Evolutionary conservation across 768 basidiomycete species (phyloP), one percentile per base, ranked within the genome.

Genomic region (Tricholoma furcatifolium): DNA sequence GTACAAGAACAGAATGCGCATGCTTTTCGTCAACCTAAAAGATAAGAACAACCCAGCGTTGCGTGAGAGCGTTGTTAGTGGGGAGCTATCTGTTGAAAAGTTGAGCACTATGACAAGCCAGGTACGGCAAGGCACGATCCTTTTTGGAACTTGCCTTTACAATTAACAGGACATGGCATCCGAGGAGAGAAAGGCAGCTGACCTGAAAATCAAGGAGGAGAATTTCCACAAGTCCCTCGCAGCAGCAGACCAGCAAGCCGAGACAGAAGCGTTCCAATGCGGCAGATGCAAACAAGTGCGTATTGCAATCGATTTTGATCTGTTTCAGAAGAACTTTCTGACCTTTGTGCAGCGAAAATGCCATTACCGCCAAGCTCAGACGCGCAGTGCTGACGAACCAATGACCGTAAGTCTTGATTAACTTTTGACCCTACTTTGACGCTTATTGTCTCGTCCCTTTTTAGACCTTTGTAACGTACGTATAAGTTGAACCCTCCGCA

Each of bases 221-320:
- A 98, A 98, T 65, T 71, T 99, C 43, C 89, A 91, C 76, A 89
- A 94, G 31, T 88, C 94, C 1, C 83, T 97, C 1, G 91, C 90
- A 2, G 96, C 96, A 0, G 89, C 80, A 2, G 88, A 95, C 60
- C 86, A 85, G 58, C 83, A 94, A 68, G 93, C 95, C 12, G 97
- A 98, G 69, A 99, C 97, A 1, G 92, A 94, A 58, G 95, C 92
- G 2, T 99, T 99, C 89, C 93, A 98, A 67, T 99, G 97, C 65
- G 80, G 84, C 9, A 81, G 91, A 61, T 99, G 97, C 84, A 95
- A 94, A 62, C 89, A 95, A 81, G 84, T 81, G 46, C 40, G 78
- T 51, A 20, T 35, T 30, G 27, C 27, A 7, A 27, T 27, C 4
- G 27, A 49, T 38, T 14, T 11, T 27, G 27, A 12, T 27, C 50